Percentiles rank a stretch among this genome's conserved stretches.
Evolutionary conservation across 179 eudicot species (phyloP).

Genomic region (Heliamphora pulchella): DNA sequence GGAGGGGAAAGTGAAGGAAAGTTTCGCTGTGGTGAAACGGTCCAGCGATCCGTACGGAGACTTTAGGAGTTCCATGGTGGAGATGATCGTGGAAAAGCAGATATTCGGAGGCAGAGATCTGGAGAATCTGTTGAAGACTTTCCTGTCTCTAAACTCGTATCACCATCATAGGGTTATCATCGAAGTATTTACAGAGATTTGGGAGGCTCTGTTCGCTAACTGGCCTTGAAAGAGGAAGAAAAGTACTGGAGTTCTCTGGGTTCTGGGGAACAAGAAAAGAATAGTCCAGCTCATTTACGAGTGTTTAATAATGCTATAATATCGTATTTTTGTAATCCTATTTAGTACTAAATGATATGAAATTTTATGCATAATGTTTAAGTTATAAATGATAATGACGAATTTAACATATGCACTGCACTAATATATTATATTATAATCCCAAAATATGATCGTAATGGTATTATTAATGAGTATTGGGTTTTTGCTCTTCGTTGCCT

Average conservation of each 20-base stretch:
- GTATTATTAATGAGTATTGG: too few relatives aligned
- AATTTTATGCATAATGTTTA: too few relatives aligned
- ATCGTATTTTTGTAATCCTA: too few relatives aligned
- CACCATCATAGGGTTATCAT: slow-evolving; percentile 53
- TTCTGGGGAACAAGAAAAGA: background rate
- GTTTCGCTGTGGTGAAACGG: slow-evolving; percentile 58
- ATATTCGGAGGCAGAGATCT: slow-evolving; percentile 47
- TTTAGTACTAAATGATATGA: too few relatives aligned
- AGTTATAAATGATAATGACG: too few relatives aligned
- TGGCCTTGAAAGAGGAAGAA: background rate
- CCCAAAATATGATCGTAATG: too few relatives aligned
- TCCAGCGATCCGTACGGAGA: slow-evolving; percentile 61
- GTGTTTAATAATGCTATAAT: too few relatives aligned
- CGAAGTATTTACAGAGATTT: slow-evolving; percentile 49
- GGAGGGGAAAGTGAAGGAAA: slow-evolving; percentile 54
- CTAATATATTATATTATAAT: too few relatives aligned
- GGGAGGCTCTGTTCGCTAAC: slow-evolving; percentile 37
- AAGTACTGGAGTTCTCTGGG: background rate
- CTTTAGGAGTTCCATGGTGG: slow-evolving; percentile 62
- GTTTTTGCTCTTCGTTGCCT: too few relatives aligned
- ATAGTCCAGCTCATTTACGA: too few relatives aligned
- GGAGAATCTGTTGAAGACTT: slow-evolving; percentile 46
- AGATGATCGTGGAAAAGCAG: slow-evolving; percentile 69
- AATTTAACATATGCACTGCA: too few relatives aligned
- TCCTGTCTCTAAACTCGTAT: slow-evolving; percentile 42